phyloP scores from a whole-genome alignment of 352 stramenopile genomes.

The Globisporangium abappressorium region DNA sequence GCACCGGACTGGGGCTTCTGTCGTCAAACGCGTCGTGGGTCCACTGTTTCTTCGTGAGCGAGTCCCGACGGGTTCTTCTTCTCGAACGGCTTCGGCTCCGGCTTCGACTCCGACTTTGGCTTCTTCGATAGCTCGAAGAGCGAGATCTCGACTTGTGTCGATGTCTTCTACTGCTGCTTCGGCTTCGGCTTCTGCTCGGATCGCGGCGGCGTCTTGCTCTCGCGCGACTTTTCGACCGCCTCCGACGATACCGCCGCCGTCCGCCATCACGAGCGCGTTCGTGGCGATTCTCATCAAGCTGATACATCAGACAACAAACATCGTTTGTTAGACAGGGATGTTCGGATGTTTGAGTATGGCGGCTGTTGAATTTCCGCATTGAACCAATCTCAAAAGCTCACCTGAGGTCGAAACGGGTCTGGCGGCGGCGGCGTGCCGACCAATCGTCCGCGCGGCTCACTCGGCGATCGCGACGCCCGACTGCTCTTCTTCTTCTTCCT shows the following conservation, averaged over 20 bases:
- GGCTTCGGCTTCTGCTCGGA: conserved; percentile 17
- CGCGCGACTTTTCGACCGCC: conserved; percentile 18
- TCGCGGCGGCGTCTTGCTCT: conserved; percentile 22
- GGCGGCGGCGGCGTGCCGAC: conserved; percentile 45
- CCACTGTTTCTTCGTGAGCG: conserved; percentile 44
- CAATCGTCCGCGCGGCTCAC: conserved; percentile 18
- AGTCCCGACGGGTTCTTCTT: conserved; percentile 22
- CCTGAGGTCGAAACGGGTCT: conserved; percentile 63
- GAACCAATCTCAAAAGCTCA: conserved; percentile 14
- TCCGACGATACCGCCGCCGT: conserved; percentile 1
- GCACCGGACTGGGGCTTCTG: conserved; percentile 69
- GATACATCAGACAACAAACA: not conserved
- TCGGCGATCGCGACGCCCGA: conserved; percentile 22
- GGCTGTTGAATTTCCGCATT: not conserved
- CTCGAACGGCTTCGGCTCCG: conserved; percentile 20
- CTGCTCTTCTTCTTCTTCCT: conserved; percentile 22
- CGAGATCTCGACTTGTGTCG: conserved; percentile 2
- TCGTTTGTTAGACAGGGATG: not conserved
- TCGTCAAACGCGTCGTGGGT: conserved; percentile 71
- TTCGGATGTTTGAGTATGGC: not conserved
- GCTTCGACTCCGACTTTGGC: conserved; percentile 24
- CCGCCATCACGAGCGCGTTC: not conserved
- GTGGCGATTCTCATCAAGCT: conserved; percentile 47
- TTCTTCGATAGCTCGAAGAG: conserved; percentile 4
- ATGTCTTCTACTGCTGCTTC: conserved; percentile 1